Conservation (phyloP, 192 early-diverging fungal genomes). For the Backusella sp. region DNA sequence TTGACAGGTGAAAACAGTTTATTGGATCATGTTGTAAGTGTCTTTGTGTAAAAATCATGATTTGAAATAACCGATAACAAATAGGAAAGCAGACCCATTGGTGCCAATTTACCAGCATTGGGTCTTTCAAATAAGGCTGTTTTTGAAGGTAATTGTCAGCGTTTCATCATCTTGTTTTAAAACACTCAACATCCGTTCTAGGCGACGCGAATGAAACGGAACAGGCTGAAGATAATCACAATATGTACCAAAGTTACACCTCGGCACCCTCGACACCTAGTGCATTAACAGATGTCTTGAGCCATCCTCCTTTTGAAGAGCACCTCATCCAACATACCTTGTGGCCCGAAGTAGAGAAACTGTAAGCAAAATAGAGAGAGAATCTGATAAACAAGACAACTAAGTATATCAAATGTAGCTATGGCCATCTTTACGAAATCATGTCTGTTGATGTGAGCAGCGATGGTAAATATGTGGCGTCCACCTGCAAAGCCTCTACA, state of each 20-base stretch:
- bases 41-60: no score
- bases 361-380: slow-evolving; percentile 44
- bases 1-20: slow-evolving; percentile 45
- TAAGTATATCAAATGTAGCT: slow-evolving; percentile 21
- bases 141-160: slow-evolving; percentile 35
- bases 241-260: slow-evolving; percentile 55
- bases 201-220: slow-evolving; percentile 41
- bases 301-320: slow-evolving; percentile 84
- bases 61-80: background rate
- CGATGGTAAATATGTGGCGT: slow-evolving; percentile 70
- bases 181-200: no score
- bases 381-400: background rate
- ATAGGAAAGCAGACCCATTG: slow-evolving; percentile 58
- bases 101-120: slow-evolving; percentile 84
- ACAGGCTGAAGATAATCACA: slow-evolving; percentile 54
- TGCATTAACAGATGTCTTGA: slow-evolving; percentile 41
- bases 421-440: slow-evolving; percentile 97
- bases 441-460: slow-evolving; percentile 72
- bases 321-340: slow-evolving; percentile 85
- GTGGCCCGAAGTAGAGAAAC: slow-evolving; percentile 95
- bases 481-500: slow-evolving; percentile 70
- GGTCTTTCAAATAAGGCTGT: slow-evolving; percentile 97
- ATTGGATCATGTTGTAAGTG: slow-evolving; percentile 37
- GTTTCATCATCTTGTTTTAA: no score
- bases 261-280: slow-evolving; percentile 48